These are phyloP conservation scores for Triticum monococcum DNA, from an alignment of 176 grass and related monocot genomes.

Conservation along the genomic window DNA sequence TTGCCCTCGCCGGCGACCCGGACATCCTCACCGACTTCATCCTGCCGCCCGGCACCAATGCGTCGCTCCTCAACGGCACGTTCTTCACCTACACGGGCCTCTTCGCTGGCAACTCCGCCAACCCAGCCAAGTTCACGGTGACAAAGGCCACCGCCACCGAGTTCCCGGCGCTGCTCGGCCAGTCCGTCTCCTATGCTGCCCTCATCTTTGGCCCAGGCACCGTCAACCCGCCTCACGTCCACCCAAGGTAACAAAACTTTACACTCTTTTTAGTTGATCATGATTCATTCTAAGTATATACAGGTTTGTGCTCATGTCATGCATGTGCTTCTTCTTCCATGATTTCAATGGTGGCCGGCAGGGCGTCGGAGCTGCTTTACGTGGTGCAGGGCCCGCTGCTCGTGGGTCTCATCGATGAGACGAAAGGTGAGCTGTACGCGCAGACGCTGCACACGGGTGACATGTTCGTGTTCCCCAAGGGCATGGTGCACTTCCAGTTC, in stretches of 20 bases:
- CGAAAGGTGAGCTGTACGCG: slow-evolving; percentile 22
- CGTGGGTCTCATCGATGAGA: slow-evolving; percentile 36
- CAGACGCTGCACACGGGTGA: slow-evolving; percentile 29
- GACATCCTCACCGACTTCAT: slow-evolving; percentile 43
- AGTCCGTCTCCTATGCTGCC: slow-evolving; percentile 44
- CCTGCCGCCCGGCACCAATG: not conserved
- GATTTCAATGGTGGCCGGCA: not conserved
- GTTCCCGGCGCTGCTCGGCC: slow-evolving; percentile 40
- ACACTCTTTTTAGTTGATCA: not conserved
- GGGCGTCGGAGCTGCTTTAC: slow-evolving; percentile 35
- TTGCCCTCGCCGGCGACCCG: slow-evolving; percentile 16
- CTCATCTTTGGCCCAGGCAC: slow-evolving; percentile 26
- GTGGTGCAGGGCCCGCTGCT: slow-evolving; percentile 14
- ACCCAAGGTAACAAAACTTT: slow-evolving; percentile 23
- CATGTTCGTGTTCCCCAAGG: slow-evolving; percentile 53
- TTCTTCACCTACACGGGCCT: slow-evolving; percentile 35
- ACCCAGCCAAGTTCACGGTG: slow-evolving; percentile 7
- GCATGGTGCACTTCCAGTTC: slow-evolving; percentile 46
- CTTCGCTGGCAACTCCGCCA: not conserved
- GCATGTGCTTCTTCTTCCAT: no score
- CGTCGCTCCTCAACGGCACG: not conserved
- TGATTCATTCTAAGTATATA: no score
- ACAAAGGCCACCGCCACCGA: slow-evolving; percentile 32
- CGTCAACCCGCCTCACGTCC: slow-evolving; percentile 46
- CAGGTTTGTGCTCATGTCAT: no score